A percentile compares a stretch with the other conserved stretches of the same genome.
Evolutionary conservation across 2,329 filamentous ascomycete genomes (phyloP).

Genomic region (Sporothrix brunneoviolacea): DNA sequence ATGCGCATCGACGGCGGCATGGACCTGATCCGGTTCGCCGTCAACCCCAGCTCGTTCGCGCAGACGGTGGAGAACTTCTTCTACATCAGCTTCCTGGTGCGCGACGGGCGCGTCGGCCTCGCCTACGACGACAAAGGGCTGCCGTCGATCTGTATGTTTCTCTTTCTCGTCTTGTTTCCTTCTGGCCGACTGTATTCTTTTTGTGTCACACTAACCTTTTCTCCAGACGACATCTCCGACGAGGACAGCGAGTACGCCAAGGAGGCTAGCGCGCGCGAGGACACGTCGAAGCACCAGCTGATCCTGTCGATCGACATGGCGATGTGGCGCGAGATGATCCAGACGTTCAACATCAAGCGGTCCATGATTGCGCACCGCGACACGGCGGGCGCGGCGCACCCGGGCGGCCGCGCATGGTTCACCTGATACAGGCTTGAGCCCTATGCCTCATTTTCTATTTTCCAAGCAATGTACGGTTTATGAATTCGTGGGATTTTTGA

Average conservation of each 20-base stretch:
- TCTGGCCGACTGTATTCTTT: not conserved
- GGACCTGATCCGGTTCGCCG: conserved; percentile 75
- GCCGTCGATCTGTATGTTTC: conserved; percentile 68
- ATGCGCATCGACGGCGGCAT: conserved; percentile 65
- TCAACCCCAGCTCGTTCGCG: conserved; percentile 85
- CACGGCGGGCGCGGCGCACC: conserved; percentile 26
- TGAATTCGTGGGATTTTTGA: too few relatives aligned
- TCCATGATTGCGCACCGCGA: conserved; percentile 78
- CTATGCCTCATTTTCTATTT: too few relatives aligned
- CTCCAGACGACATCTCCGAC: conserved; percentile 39
- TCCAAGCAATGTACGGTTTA: too few relatives aligned
- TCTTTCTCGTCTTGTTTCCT: not conserved
- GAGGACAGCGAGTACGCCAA: conserved; percentile 36
- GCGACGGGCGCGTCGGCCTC: conserved; percentile 75
- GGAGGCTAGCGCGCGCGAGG: conserved; percentile 6
- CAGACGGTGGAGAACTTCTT: conserved; percentile 97
- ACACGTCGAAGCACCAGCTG: conserved; percentile 62
- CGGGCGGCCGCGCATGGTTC: conserved; percentile 16
- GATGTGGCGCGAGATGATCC: conserved; percentile 72
- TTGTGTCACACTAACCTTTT: not conserved
- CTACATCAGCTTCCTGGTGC: conserved; percentile 89
- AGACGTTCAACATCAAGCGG: conserved; percentile 68
- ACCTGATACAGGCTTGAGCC: not conserved
- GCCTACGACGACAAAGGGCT: conserved; percentile 64
- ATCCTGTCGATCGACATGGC: conserved; percentile 82